phyloP scores from a whole-genome alignment of 2,329 filamentous ascomycete species.

The Cercospora berteroae region DNA sequence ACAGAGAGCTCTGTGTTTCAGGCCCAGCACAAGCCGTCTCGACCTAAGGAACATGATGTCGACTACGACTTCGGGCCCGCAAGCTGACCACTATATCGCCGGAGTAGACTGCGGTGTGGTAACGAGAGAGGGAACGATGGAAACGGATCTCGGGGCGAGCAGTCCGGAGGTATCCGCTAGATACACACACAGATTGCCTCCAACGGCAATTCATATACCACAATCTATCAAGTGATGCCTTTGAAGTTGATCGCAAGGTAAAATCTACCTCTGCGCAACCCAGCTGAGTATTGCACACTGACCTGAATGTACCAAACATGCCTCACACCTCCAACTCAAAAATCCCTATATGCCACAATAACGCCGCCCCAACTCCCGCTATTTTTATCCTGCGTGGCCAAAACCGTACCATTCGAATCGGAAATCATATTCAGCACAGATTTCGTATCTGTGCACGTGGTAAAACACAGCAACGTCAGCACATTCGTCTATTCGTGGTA shows the following conservation, averaged over 20 bases:
- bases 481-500: neutral
- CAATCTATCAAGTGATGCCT: neutral
- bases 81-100: neutral
- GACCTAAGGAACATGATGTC: neutral
- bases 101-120: neutral
- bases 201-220: neutral
- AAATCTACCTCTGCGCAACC: neutral
- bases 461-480: neutral
- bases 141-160: neutral
- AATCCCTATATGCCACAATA: conserved; percentile 27
- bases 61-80: neutral
- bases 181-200: neutral
- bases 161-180: neutral
- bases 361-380: conserved; percentile 31
- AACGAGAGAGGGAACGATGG: neutral
- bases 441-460: conserved; percentile 19
- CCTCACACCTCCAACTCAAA: neutral
- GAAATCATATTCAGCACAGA: conserved; percentile 29
- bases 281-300: neutral
- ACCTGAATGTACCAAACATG: too few relatives aligned
- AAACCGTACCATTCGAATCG: conserved; percentile 18
- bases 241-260: neutral
- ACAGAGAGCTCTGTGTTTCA: neutral
- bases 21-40: neutral
- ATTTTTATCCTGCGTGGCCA: conserved; percentile 21